These are phyloP conservation scores for Coemansia sp. DNA, from an alignment of 192 early-diverging fungal genomes.

Conservation along the genomic window DNA sequence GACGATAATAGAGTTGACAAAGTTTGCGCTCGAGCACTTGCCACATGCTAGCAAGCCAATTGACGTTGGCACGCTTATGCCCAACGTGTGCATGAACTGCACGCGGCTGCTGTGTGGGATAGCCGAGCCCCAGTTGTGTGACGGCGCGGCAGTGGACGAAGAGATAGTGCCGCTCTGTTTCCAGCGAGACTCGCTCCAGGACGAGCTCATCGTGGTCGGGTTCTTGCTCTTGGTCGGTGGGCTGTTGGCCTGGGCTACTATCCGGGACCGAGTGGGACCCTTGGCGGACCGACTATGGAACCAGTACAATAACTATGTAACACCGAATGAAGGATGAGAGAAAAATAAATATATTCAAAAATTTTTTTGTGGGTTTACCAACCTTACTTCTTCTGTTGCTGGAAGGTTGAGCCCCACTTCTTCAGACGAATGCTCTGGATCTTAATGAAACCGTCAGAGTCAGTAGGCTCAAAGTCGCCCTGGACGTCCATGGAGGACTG, in stretches of 20 bases:
- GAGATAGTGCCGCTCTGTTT: conserved; percentile 57
- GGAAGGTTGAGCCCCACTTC: conserved; percentile 68
- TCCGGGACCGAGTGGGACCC: conserved; percentile 35
- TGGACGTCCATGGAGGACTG: conserved; percentile 95
- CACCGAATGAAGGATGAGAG: not conserved
- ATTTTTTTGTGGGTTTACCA: not conserved
- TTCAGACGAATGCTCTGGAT: conserved; percentile 94
- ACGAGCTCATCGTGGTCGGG: conserved; percentile 49
- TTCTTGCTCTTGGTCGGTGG: conserved; percentile 47
- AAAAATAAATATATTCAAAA: not conserved
- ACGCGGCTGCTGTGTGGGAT: conserved; percentile 48
- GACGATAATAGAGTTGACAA: conserved; percentile 52
- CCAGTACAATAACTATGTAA: conserved; percentile 29
- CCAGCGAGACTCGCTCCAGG: conserved; percentile 56
- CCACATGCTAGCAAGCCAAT: conserved; percentile 54
- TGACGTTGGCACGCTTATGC: conserved; percentile 48
- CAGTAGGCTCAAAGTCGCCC: conserved; percentile 88
- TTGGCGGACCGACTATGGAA: conserved; percentile 34
- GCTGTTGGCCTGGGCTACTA: conserved; percentile 45
- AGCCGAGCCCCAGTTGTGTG: conserved; percentile 52
- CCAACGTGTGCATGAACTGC: conserved; percentile 59
- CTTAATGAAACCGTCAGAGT: conserved; percentile 98
- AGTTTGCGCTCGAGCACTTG: conserved; percentile 44
- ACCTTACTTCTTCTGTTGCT: conserved; percentile 29
- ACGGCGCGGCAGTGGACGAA: conserved; percentile 53